Base-by-base conservation (phyloP, 495 filamentous ascomycete species). In the Extremus antarcticus region DNA sequence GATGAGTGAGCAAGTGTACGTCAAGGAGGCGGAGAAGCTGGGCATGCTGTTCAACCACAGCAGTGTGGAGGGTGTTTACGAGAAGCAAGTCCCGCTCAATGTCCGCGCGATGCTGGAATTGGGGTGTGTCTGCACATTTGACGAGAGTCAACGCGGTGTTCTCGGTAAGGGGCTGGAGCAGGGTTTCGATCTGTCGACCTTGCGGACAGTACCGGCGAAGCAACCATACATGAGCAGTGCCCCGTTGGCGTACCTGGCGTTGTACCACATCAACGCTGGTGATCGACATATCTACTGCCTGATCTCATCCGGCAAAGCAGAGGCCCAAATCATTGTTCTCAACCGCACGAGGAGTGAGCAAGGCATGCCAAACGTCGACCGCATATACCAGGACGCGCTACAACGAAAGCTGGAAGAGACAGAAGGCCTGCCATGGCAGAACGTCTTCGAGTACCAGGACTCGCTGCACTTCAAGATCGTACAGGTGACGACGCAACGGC, bases 31-130 rank as follows among this genome's bases (percentile, higher is more conserved):
- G 0, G 80, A 88, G 46, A 91, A 92, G 65, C 83, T 99, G 46
- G 78, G 82, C 17, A 67, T 80, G 8, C 74, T 97, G 15, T 88
- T 95, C 71, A 85, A 91, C 57, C 92, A 99, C 67, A 83, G 88
- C 0, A 95, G 88, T 64, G 85, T 97, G 3, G 92, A 99, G 67
- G 92, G 94, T 23, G 86, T 97, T 16, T 99, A 99, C 65, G 94
- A 99, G 65, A 90, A 84, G 65, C 85, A 94, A 56, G 76, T 99
- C 3, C 88, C 94, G 9, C 73, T 95, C 25, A 86, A 84, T 55
- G 73, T 91, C 24, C 78, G 90, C 41, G 92, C 89, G 11, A 75
- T 97, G 29, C 76, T 99, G 16, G 84, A 94, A 60, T 76, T 99
- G 1, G 92, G 92, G 40, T 94, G 84, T 65, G 72, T 84, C n/a